phyloP scores from a whole-genome alignment of 768 basidiomycete genomes.

The Holtermannia corniformis region DNA sequence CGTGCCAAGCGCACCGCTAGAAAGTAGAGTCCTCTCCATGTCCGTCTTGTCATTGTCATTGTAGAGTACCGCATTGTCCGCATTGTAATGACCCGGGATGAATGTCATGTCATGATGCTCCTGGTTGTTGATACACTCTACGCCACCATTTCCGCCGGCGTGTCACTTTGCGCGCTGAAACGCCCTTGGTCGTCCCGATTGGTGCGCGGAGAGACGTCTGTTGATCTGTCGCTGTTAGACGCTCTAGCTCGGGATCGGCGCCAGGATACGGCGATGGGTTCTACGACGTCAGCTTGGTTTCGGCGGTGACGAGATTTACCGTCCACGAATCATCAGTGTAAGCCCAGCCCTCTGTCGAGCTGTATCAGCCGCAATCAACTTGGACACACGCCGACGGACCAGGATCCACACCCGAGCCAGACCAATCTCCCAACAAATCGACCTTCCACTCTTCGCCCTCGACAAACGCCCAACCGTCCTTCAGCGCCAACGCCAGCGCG shows the following conservation, averaged over 20 bases:
- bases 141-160: conserved; percentile 36
- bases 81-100: not conserved
- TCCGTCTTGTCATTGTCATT: not conserved
- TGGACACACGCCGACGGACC: conserved; percentile 9
- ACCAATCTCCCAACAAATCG: conserved; percentile 33
- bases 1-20: no score
- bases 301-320: conserved; percentile 9
- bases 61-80: not conserved
- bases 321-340: conserved; percentile 41
- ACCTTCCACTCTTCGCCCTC: conserved; percentile 38
- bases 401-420: conserved; percentile 22
- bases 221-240: not conserved
- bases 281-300: not conserved
- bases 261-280: conserved; percentile 15
- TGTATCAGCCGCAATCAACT: not conserved
- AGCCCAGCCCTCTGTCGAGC: conserved; percentile 32
- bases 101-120: not conserved
- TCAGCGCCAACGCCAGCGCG: conserved; percentile 18
- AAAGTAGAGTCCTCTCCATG: no score
- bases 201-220: conserved; percentile 4
- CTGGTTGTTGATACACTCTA: conserved; percentile 20
- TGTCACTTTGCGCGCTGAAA: conserved; percentile 20
- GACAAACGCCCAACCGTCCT: conserved; percentile 33
- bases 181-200: conserved; percentile 9
- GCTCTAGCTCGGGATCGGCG: conserved; percentile 7